These are phyloP conservation scores for Collybia mongolica DNA, from an alignment of 768 basidiomycete genomes.

Conservation along the genomic window DNA sequence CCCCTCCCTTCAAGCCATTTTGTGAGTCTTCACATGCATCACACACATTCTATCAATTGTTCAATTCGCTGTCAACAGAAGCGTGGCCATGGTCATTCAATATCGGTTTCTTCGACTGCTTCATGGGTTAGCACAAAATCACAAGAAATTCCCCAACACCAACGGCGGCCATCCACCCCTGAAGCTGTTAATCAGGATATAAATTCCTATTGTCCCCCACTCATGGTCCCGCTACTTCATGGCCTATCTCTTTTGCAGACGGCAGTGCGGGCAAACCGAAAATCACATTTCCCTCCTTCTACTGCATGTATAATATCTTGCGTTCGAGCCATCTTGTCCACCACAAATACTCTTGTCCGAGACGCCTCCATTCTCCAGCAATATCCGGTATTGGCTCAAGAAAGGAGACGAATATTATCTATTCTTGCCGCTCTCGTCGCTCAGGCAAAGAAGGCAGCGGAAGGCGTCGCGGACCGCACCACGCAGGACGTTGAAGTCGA, in stretches of 20 bases:
- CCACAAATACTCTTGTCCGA: constrained; percentile 80
- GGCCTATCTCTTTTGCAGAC: constrained; percentile 83
- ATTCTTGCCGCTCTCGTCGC: constrained; percentile 81
- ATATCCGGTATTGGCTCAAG: constrained; percentile 65
- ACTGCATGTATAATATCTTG: constrained; percentile 95
- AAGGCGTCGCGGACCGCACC: constrained; percentile 44
- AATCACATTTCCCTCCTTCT: constrained; percentile 88
- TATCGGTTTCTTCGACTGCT: constrained; percentile 49
- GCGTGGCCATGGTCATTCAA: constrained; percentile 47
- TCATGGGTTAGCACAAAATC: constrained; percentile 55
- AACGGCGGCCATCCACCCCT: constrained; percentile 44
- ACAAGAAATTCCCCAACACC: constrained; percentile 27
- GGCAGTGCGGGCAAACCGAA: constrained; percentile 75
- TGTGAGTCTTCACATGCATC: constrained; percentile 28
- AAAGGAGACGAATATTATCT: constrained; percentile 80
- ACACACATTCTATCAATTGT: neutral
- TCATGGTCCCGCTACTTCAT: constrained; percentile 84
- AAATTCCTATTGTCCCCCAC: constrained; percentile 68
- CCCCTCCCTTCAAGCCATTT: constrained; percentile 33
- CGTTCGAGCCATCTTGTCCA: constrained; percentile 82
- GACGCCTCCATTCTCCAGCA: constrained; percentile 72
- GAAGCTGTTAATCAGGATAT: constrained; percentile 47
- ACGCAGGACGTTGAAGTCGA: constrained; percentile 58
- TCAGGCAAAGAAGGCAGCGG: constrained; percentile 70
- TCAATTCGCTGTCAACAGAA: constrained; percentile 19